These are phyloP conservation scores for Oenanthe javanica DNA, from an alignment of 140 eudicot species.

Conservation along the genomic window DNA sequence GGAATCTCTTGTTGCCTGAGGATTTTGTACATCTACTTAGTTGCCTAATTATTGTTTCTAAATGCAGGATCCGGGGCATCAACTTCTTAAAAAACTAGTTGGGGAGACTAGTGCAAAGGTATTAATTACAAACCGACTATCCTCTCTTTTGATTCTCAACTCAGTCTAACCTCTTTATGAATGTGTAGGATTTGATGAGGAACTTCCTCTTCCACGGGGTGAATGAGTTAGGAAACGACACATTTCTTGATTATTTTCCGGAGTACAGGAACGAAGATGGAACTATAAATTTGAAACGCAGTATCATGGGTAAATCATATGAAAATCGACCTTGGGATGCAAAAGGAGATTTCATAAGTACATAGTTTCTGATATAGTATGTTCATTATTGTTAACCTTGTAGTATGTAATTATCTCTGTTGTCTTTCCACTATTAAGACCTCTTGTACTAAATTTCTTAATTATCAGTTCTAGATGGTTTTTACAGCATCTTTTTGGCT, in stretches of 20 bases:
- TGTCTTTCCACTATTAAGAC: not conserved
- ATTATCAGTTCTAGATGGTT: not conserved
- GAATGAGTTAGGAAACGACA: conserved; percentile 55
- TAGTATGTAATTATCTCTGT: not conserved
- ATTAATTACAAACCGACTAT: conserved; percentile 7
- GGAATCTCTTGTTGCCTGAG: not conserved
- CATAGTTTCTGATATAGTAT: conserved; percentile 17
- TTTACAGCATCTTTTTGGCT: not conserved
- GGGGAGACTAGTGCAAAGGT: conserved; percentile 80
- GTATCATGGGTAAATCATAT: conserved; percentile 80
- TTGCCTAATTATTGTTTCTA: not conserved
- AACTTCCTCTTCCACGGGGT: conserved; percentile 75
- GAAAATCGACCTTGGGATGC: conserved; percentile 82
- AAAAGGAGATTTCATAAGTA: conserved; percentile 61
- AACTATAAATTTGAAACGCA: conserved; percentile 58
- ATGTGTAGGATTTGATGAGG: conserved; percentile 53
- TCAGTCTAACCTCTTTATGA: not conserved
- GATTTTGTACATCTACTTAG: not conserved
- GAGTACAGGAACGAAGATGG: conserved; percentile 76
- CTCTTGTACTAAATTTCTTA: not conserved
- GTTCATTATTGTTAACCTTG: not conserved
- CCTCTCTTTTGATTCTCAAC: not conserved
- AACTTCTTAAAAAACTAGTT: conserved; percentile 51
- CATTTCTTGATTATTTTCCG: conserved; percentile 85
- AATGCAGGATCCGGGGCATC: conserved; percentile 87